phyloP scores from a whole-genome alignment of 2,329 filamentous ascomycete species.

The Dothideomycetidae sp. region DNA sequence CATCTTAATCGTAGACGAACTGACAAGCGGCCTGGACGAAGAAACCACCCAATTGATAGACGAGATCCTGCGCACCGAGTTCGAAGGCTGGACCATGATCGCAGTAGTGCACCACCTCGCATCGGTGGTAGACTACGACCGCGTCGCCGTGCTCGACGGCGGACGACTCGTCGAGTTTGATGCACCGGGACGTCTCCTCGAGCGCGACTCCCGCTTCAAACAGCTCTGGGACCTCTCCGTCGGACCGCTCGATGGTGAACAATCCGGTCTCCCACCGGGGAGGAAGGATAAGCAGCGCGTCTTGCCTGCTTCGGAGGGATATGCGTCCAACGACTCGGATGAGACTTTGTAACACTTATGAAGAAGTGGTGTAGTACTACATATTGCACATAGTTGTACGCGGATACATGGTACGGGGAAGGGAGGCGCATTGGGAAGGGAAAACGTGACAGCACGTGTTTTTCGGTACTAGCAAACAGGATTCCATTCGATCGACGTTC shows the following conservation, averaged over 20 bases:
- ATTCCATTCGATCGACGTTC: no score
- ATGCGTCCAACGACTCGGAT: no score
- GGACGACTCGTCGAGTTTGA: constrained; percentile 33
- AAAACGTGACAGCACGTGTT: no score
- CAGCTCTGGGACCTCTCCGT: background rate
- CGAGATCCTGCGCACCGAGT: constrained; percentile 29
- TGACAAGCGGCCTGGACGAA: constrained; percentile 11
- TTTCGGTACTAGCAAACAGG: no score
- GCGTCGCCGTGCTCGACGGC: constrained; percentile 36
- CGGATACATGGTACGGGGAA: no score
- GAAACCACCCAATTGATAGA: constrained; percentile 18
- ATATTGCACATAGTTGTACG: no score
- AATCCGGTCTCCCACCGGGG: background rate
- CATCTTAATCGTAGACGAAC: constrained; percentile 27
- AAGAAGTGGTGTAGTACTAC: no score
- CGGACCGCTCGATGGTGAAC: background rate
- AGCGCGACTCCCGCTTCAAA: constrained; percentile 4
- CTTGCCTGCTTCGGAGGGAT: no score
- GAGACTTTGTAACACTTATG: no score
- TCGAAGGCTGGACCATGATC: constrained; percentile 44
- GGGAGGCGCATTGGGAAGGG: no score
- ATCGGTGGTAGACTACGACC: constrained; percentile 40
- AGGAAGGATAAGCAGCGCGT: background rate
- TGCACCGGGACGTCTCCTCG: constrained; percentile 14
- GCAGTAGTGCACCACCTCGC: constrained; percentile 43